Percentiles rank a stretch among this genome's conserved stretches.
Evolutionary conservation across 495 filamentous ascomycete genomes (phyloP).

Genomic region (Talaromyces thailandensis): DNA sequence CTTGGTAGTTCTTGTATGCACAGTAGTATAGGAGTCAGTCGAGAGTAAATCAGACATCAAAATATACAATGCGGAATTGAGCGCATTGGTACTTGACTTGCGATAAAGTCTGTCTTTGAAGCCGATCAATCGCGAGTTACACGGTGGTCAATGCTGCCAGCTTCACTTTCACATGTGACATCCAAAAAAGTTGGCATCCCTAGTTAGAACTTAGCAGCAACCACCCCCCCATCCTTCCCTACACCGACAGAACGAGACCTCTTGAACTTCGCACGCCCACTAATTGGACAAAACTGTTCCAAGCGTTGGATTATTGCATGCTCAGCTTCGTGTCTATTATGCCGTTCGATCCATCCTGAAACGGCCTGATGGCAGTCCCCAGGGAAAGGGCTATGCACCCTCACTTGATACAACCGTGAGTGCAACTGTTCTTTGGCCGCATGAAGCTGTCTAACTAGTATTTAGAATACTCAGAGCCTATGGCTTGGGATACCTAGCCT

Average conservation of each 20-base stretch:
- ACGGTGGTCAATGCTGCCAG: neutral
- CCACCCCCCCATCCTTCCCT: neutral
- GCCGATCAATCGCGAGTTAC: neutral
- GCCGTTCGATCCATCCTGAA: neutral
- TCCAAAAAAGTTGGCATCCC: neutral
- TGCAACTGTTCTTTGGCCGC: neutral
- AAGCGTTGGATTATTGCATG: neutral
- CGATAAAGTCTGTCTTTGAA: neutral
- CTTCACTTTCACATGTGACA: neutral
- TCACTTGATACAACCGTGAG: conserved; percentile 1
- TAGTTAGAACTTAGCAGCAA: neutral
- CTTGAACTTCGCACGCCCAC: neutral
- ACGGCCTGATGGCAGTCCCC: neutral
- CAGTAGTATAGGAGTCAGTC: neutral
- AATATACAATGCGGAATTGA: neutral
- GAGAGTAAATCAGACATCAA: neutral
- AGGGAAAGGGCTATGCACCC: neutral
- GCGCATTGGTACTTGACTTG: neutral
- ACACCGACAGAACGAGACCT: neutral
- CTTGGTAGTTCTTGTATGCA: neutral
- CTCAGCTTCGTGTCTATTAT: neutral
- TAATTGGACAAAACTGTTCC: neutral
- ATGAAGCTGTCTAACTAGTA: conserved; percentile 2
- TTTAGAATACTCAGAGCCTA: conserved; percentile 64
- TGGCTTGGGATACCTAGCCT: conserved; percentile 63